These are phyloP conservation scores for Vitis hybrid DNA, from an alignment of 177 flowering plant species.

Conservation along the genomic window DNA sequence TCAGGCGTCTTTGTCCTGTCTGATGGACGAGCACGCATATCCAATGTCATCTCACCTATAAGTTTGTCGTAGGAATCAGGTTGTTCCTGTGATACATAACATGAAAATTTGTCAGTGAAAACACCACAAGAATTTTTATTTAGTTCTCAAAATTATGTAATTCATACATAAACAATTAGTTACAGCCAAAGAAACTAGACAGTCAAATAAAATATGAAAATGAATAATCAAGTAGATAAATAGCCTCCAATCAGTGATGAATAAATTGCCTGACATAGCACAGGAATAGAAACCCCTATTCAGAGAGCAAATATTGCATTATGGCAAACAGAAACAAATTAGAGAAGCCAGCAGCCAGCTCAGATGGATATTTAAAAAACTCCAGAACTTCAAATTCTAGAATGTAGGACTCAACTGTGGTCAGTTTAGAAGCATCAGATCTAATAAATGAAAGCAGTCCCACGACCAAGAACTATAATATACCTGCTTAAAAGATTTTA, in stretches of 20 bases:
- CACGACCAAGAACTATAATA: slow-evolving; percentile 4
- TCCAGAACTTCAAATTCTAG: too few relatives aligned
- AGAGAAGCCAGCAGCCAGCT: background rate
- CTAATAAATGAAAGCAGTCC: background rate
- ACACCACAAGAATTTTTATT: background rate
- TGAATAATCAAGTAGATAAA: background rate
- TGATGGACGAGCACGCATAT: slow-evolving; percentile 84
- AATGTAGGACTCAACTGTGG: background rate
- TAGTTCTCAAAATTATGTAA: background rate
- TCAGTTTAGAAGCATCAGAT: slow-evolving; percentile 1
- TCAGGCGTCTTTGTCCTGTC: slow-evolving; percentile 87
- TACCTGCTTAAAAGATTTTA: slow-evolving; percentile 37
- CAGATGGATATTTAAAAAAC: too few relatives aligned
- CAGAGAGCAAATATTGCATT: background rate
- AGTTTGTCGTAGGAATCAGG: slow-evolving; percentile 77
- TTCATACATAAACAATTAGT: background rate
- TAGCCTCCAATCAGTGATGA: background rate
- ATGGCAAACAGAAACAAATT: background rate
- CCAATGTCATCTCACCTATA: slow-evolving; percentile 64
- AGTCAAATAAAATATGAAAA: background rate
- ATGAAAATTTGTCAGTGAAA: too few relatives aligned
- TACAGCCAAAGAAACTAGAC: background rate
- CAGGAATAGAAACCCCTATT: background rate
- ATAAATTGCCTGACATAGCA: background rate
- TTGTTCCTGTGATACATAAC: slow-evolving; percentile 43